Evolutionary conservation across 2,329 filamentous ascomycete genomes (phyloP).

Genomic region (Fusarium fujikuroi): DNA sequence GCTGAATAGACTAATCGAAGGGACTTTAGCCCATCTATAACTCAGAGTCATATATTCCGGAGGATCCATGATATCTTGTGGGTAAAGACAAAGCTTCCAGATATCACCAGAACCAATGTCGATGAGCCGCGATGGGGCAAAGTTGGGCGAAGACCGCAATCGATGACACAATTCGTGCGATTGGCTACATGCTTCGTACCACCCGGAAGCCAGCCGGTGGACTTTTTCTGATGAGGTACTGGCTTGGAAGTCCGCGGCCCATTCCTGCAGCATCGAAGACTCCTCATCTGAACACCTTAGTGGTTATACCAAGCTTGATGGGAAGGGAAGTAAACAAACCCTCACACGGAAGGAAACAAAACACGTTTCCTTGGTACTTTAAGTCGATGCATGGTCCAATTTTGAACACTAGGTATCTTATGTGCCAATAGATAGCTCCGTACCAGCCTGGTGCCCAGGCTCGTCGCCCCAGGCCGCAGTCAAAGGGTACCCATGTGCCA

Average conservation of each 20-base stretch:
- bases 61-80: neutral
- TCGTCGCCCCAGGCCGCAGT: neutral
- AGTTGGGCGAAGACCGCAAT: neutral
- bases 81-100: neutral
- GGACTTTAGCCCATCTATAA: neutral
- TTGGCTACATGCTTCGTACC: neutral
- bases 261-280: neutral
- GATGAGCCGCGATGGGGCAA: neutral
- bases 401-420: neutral
- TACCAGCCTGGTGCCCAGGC: neutral
- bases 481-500: neutral
- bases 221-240: neutral
- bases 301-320: neutral
- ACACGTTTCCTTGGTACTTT: neutral
- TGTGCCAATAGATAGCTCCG: neutral
- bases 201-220: neutral
- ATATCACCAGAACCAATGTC: neutral
- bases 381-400: fast-evolving
- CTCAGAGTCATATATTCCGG: neutral
- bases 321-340: neutral
- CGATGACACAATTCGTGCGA: neutral
- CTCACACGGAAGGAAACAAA: neutral
- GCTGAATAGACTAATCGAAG: neutral
- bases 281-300: neutral
- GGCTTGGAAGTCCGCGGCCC: fast-evolving